A percentile compares a stretch with the other conserved stretches of the same genome.
Evolutionary conservation across 495 filamentous ascomycete species (phyloP).

Genomic region (Trypethelium eluteriae): DNA sequence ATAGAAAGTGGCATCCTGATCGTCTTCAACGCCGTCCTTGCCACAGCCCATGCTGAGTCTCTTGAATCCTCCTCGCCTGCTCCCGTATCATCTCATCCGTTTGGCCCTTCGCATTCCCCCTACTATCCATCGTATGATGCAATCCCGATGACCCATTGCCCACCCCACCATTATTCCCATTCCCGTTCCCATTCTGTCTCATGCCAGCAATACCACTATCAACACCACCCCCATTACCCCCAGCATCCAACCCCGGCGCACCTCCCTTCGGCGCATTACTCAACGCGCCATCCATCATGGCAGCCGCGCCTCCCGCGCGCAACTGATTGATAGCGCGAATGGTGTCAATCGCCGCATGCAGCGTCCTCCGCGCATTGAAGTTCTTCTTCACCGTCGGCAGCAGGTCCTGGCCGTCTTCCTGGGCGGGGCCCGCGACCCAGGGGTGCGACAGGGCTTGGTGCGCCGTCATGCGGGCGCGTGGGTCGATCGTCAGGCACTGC

Average conservation of each 20-base stretch:
- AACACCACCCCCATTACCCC: slow-evolving; percentile 31
- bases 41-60: slow-evolving; percentile 56
- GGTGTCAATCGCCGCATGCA: slow-evolving; percentile 96
- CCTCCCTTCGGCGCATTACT: slow-evolving; percentile 54
- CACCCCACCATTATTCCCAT: slow-evolving; percentile 13
- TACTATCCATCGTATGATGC: slow-evolving; percentile 39
- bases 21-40: slow-evolving; percentile 18
- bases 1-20: neutral
- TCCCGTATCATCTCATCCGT: slow-evolving; percentile 56
- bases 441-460: slow-evolving; percentile 84
- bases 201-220: slow-evolving; percentile 23
- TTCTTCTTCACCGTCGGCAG: slow-evolving; percentile 96
- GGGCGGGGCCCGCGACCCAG: slow-evolving; percentile 64
- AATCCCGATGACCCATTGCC: neutral
- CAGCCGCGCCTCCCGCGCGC: slow-evolving; percentile 66
- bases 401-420: slow-evolving; percentile 54
- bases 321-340: slow-evolving; percentile 97
- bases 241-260: slow-evolving; percentile 30
- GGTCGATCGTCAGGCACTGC: slow-evolving; percentile 82
- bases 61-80: slow-evolving; percentile 54
- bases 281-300: slow-evolving; percentile 72
- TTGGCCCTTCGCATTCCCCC: slow-evolving; percentile 55
- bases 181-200: slow-evolving; percentile 37
- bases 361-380: slow-evolving; percentile 88
- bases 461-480: slow-evolving; percentile 78